Evolutionary conservation across 495 filamentous ascomycete species (phyloP).

Genomic region (Cercophora scortea): DNA sequence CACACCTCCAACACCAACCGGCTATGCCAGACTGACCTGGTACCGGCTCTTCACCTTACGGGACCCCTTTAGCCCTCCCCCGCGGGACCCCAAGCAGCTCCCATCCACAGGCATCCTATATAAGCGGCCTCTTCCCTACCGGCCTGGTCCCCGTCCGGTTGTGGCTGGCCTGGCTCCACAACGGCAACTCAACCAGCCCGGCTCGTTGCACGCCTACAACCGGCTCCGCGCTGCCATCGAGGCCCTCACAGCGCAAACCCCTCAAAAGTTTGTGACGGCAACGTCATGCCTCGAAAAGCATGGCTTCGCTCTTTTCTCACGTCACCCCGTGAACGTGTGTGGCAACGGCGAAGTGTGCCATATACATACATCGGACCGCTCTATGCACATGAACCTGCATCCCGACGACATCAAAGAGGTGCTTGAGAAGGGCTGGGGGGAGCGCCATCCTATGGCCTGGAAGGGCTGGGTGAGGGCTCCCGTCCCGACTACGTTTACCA

Average conservation of each 20-base stretch:
- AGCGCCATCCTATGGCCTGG: conserved; percentile 75
- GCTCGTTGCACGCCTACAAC: conserved; percentile 42
- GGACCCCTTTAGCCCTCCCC: conserved; percentile 45
- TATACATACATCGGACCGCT: conserved; percentile 66
- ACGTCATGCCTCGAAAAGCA: conserved; percentile 77
- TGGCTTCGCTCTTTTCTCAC: conserved; percentile 62
- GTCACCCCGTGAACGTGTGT: conserved; percentile 51
- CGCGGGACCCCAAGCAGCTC: conserved; percentile 21
- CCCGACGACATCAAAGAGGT: conserved; percentile 71
- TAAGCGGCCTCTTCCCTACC: conserved; percentile 41
- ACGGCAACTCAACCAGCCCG: conserved; percentile 61
- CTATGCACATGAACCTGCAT: conserved; percentile 68
- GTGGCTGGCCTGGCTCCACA: conserved; percentile 74
- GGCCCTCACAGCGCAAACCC: conserved; percentile 37
- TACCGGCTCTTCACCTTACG: conserved; percentile 51
- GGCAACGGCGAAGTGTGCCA: conserved; percentile 75
- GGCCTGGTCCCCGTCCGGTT: conserved; percentile 52
- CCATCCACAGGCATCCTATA: conserved; percentile 33
- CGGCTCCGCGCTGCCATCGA: conserved; percentile 42
- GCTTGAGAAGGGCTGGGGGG: conserved; percentile 77
- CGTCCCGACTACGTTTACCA: conserved; percentile 59
- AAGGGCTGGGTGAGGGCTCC: conserved; percentile 42
- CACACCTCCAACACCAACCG: conserved; percentile 62
- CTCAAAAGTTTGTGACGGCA: conserved; percentile 47
- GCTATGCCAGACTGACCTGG: conserved; percentile 63